These are phyloP conservation scores for Camelina hispida DNA, from an alignment of 345 rosid species.

Conservation along the genomic window DNA sequence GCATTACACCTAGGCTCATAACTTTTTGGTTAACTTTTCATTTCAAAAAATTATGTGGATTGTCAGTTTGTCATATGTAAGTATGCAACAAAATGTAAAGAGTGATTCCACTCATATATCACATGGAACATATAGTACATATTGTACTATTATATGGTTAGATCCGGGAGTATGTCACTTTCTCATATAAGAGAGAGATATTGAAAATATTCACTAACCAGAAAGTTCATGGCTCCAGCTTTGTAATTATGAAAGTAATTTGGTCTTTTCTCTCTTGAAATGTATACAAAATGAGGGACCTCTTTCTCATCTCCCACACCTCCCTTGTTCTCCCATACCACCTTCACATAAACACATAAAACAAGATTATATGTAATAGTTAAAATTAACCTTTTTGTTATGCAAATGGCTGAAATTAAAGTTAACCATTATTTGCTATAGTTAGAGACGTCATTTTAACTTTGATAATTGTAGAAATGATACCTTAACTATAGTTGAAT, in stretches of 20 bases:
- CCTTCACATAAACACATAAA: constrained; percentile 42
- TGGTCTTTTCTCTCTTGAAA: constrained; percentile 70
- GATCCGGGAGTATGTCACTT: too few species aligned
- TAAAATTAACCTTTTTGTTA: not conserved
- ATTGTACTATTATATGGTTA: too few species aligned
- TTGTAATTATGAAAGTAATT: constrained; percentile 63
- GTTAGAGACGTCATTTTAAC: not conserved
- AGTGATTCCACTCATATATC: not conserved
- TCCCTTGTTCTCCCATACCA: constrained; percentile 57
- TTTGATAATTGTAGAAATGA: constrained; percentile 18
- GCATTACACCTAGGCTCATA: too few species aligned
- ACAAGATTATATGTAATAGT: not conserved
- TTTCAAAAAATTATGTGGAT: not conserved
- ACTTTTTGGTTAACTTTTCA: not conserved
- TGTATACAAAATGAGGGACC: constrained; percentile 64
- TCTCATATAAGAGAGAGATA: not conserved
- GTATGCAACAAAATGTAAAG: constrained; percentile 7
- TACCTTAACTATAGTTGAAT: constrained; percentile 68
- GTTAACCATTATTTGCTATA: not conserved
- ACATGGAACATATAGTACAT: constrained; percentile 7
- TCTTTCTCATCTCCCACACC: constrained; percentile 42
- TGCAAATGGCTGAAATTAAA: too few species aligned
- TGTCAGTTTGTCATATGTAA: not conserved
- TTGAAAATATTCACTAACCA: constrained; percentile 40
- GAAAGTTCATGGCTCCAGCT: constrained; percentile 83